Evolutionary conservation across 106 monocot species (phyloP).

Genomic region (Xerophyta viscosa): DNA sequence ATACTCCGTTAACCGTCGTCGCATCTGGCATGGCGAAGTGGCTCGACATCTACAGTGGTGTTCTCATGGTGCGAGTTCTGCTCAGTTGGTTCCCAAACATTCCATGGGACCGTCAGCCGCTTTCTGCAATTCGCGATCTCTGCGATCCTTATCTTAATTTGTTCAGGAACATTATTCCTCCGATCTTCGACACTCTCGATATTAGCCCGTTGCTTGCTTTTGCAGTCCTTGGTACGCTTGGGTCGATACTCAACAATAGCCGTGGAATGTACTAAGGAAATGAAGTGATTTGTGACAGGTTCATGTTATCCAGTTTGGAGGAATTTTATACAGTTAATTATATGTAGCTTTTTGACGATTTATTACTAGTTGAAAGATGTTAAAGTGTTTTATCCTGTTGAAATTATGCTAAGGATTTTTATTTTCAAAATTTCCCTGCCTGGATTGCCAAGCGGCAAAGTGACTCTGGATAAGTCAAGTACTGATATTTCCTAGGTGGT

Average conservation of each 20-base stretch:
- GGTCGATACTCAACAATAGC: conserved; percentile 66
- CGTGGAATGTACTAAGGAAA: conserved; percentile 6
- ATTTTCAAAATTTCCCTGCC: too few species aligned
- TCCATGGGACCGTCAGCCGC: conserved; percentile 78
- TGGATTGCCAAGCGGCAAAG: too few species aligned
- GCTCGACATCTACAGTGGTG: conserved; percentile 73
- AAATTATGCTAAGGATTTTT: too few species aligned
- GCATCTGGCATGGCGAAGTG: conserved; percentile 67
- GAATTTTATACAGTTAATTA: too few species aligned
- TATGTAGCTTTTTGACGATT: too few species aligned
- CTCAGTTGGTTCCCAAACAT: conserved; percentile 92
- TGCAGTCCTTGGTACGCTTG: conserved; percentile 58
- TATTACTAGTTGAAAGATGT: too few species aligned
- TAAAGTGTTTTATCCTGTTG: too few species aligned
- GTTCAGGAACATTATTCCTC: conserved; percentile 75
- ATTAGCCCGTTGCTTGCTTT: conserved; percentile 83
- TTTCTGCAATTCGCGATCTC: conserved; percentile 77
- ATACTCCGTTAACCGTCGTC: conserved; percentile 68
- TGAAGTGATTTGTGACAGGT: not conserved
- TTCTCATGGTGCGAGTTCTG: conserved; percentile 67
- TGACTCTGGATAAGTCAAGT: too few species aligned
- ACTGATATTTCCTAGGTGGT: too few species aligned
- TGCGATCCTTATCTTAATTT: conserved; percentile 76
- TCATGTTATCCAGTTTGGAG: too few species aligned
- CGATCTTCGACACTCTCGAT: conserved; percentile 67